phyloP scores from a whole-genome alignment of 768 basidiomycete species.

The Phlebiopsis flavidoalba region DNA sequence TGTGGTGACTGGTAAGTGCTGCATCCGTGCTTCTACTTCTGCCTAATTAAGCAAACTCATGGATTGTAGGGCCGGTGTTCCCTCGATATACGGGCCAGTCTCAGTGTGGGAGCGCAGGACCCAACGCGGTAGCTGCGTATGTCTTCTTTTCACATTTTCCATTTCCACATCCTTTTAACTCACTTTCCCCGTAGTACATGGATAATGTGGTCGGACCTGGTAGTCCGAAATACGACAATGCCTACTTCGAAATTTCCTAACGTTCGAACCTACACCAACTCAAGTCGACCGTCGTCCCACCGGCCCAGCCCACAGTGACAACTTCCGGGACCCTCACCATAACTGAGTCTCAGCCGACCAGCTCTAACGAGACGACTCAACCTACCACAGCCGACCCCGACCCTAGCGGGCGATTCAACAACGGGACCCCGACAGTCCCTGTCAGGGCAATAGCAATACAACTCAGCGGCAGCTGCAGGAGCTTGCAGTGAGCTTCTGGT shows the following conservation, averaged over 20 bases:
- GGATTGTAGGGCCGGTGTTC: slow-evolving; percentile 48
- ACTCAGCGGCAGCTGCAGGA: background rate
- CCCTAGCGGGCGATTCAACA: background rate
- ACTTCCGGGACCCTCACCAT: background rate
- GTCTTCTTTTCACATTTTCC: slow-evolving; percentile 14
- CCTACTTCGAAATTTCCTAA: slow-evolving; percentile 68
- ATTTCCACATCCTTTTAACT: background rate
- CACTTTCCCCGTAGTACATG: slow-evolving; percentile 34
- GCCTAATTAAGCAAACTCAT: slow-evolving; percentile 42
- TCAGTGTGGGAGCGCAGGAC: slow-evolving; percentile 32
- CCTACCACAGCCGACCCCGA: background rate
- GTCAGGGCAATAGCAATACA: background rate
- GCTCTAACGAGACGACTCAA: background rate
- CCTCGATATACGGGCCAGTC: slow-evolving; percentile 34
- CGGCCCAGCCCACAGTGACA: background rate
- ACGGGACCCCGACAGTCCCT: background rate
- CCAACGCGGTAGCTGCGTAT: slow-evolving; percentile 36
- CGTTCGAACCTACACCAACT: slow-evolving; percentile 51
- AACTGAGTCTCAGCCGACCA: background rate
- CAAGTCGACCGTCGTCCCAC: slow-evolving; percentile 16
- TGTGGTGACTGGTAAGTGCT: slow-evolving; percentile 42
- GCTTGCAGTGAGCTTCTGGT: background rate
- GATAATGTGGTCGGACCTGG: slow-evolving; percentile 53
- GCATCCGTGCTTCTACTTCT: background rate
- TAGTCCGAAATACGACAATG: slow-evolving; percentile 48